Conservation (phyloP, 106 monocot genomes). For the Acorus calamus region DNA sequence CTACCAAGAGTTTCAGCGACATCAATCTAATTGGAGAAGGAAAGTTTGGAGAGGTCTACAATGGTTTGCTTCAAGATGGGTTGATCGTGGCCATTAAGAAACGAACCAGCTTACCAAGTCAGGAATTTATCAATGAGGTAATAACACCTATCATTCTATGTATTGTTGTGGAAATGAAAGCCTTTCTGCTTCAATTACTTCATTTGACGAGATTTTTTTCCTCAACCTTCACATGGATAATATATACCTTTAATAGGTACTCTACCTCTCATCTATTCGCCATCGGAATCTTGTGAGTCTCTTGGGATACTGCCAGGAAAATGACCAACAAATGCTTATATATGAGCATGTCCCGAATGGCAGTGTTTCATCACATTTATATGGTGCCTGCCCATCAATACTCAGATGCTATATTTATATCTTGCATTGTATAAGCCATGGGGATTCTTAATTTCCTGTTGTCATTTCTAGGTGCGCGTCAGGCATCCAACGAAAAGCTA, state of each 20-base stretch:
- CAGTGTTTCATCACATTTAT: constrained; percentile 77
- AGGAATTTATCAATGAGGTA: constrained; percentile 70
- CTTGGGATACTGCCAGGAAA: constrained; percentile 89
- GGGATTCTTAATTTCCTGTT: too few relatives aligned
- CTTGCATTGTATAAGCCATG: too few relatives aligned
- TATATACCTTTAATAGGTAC: constrained; percentile 35
- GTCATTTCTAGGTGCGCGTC: constrained; percentile 39
- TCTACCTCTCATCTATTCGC: constrained; percentile 51
- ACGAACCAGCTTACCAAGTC: constrained; percentile 37
- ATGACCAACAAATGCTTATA: constrained; percentile 72
- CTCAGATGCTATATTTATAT: too few relatives aligned
- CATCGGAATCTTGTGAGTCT: constrained; percentile 86
- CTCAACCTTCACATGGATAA: background rate
- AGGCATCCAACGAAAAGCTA: constrained; percentile 44
- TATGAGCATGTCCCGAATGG: constrained; percentile 91
- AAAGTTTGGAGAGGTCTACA: constrained; percentile 80
- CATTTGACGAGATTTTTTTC: too few relatives aligned
- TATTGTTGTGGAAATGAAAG: too few relatives aligned
- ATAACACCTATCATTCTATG: background rate
- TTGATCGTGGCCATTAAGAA: constrained; percentile 86
- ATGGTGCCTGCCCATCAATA: constrained; percentile 31
- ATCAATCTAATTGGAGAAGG: constrained; percentile 80
- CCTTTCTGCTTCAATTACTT: too few relatives aligned
- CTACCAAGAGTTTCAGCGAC: constrained; percentile 67
- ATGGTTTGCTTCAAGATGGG: constrained; percentile 87